Conservation (phyloP, 2,329 filamentous ascomycete species). For the Endoconidiophora polonica region DNA sequence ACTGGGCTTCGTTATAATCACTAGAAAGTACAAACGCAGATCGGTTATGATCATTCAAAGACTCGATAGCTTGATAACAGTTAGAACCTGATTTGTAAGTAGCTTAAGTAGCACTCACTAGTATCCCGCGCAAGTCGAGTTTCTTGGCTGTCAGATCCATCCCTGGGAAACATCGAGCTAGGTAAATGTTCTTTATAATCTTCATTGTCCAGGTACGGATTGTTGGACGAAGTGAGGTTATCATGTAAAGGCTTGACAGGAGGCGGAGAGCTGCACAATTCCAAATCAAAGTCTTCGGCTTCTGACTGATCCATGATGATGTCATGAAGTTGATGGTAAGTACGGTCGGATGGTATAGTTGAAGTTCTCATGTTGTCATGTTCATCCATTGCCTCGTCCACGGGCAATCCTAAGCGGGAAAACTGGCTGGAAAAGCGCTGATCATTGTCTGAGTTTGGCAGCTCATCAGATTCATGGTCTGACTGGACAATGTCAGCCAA, state of each 20-base stretch:
- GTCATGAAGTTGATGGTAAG: not conserved
- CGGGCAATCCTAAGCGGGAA: constrained; percentile 8
- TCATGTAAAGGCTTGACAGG: not conserved
- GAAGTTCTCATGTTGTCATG: constrained; percentile 11
- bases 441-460: too few relatives aligned
- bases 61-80: not conserved
- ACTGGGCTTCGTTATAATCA: not conserved
- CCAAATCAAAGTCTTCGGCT: not conserved
- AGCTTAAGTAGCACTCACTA: not conserved
- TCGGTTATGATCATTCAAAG: not conserved
- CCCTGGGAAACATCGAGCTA: constrained; percentile 7
- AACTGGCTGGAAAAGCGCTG: not conserved
- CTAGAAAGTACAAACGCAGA: constrained; percentile 1
- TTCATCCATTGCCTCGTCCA: constrained; percentile 8
- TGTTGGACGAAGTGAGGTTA: not conserved
- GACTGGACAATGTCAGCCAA: too few relatives aligned
- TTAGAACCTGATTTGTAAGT: not conserved
- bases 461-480: too few relatives aligned
- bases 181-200: not conserved
- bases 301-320: not conserved
- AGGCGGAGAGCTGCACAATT: not conserved
- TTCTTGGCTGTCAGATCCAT: constrained; percentile 11
- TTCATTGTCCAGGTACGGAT: too few relatives aligned
- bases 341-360: constrained; percentile 3
- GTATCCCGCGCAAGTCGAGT: constrained; percentile 1